These are phyloP conservation scores for Calocera cornea DNA, from an alignment of 768 basidiomycete species.

Conservation along the genomic window DNA sequence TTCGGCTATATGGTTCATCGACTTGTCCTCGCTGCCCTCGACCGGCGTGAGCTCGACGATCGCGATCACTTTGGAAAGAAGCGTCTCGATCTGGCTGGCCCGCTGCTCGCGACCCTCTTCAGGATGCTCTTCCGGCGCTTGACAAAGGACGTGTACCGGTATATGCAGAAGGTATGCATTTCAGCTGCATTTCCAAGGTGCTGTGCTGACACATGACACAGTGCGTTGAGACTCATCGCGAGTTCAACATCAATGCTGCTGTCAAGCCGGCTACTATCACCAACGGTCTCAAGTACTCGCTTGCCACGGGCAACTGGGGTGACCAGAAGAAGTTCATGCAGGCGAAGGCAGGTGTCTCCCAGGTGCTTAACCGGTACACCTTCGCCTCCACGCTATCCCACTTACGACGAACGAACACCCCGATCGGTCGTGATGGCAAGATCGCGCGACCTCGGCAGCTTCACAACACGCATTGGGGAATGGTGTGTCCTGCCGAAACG, in stretches of 20 bases:
- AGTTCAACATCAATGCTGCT: constrained; percentile 80
- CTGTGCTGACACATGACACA: constrained; percentile 23
- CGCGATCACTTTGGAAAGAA: constrained; percentile 99
- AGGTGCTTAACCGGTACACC: constrained; percentile 96
- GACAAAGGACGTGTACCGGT: constrained; percentile 92
- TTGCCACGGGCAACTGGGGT: constrained; percentile 98
- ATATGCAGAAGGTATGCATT: constrained; percentile 75
- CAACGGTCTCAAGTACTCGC: constrained; percentile 92
- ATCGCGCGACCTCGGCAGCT: constrained; percentile 98
- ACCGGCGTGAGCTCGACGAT: constrained; percentile 91
- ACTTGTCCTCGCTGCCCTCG: constrained; percentile 80
- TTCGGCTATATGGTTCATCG: constrained; percentile 99
- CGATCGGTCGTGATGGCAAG: constrained; percentile 94
- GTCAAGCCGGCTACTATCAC: constrained; percentile 97
- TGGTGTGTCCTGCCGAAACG: constrained; percentile 99
- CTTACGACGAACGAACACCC: constrained; percentile 94
- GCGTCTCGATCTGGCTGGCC: constrained; percentile 88
- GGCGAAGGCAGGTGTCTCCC: constrained; percentile 95
- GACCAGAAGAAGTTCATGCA: constrained; percentile 98
- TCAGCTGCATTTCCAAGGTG: neutral
- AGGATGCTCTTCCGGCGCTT: constrained; percentile 94
- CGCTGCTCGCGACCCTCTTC: constrained; percentile 90
- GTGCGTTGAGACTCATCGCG: constrained; percentile 94
- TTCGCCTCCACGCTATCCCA: constrained; percentile 98
- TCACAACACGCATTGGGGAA: constrained; percentile 99